Conservation (phyloP, 352 stramenopile species). For the Phytophthora macrochlamydospora region DNA sequence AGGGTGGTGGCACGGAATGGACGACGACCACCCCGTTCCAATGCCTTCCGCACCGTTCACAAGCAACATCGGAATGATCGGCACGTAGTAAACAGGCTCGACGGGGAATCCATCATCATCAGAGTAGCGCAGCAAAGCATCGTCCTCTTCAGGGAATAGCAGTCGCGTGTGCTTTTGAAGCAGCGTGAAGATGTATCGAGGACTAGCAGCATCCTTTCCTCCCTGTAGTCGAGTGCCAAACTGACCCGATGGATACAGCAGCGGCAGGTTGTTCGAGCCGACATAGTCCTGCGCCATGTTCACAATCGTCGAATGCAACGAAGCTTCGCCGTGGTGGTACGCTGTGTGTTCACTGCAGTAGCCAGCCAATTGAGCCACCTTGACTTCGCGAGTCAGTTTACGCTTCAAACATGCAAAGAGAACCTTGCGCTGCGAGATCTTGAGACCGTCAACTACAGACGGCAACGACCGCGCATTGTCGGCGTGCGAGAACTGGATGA, state of each 20-base stretch:
- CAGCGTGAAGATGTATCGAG: constrained; percentile 99
- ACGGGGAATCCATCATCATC: constrained; percentile 98
- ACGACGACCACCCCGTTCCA: constrained; percentile 97
- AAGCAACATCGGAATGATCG: constrained; percentile 95
- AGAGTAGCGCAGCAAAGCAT: constrained; percentile 96
- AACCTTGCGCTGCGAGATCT: constrained; percentile 98
- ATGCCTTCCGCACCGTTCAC: constrained; percentile 99
- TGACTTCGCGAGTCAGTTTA: constrained; percentile 99
- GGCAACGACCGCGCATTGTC: constrained; percentile 97
- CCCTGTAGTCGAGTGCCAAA: constrained; percentile 99
- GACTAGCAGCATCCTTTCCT: constrained; percentile 97
- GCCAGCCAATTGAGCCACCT: constrained; percentile 99
- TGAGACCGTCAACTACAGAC: constrained; percentile 97
- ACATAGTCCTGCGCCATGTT: constrained; percentile 99
- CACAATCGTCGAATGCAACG: constrained; percentile 97
- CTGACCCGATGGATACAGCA: constrained; percentile 97
- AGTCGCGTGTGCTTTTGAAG: constrained; percentile 95
- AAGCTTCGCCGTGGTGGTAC: constrained; percentile 99
- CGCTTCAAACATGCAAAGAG: constrained; percentile 98
- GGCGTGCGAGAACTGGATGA: constrained; percentile 98
- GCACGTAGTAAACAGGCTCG: constrained; percentile 98
- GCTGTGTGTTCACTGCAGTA: constrained; percentile 97
- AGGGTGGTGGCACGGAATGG: constrained; percentile 95
- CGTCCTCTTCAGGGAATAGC: constrained; percentile 99
- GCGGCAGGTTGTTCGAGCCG: constrained; percentile 98